Conservation (phyloP, 2,329 filamentous ascomycete species). For the Claviceps lovelessii region DNA sequence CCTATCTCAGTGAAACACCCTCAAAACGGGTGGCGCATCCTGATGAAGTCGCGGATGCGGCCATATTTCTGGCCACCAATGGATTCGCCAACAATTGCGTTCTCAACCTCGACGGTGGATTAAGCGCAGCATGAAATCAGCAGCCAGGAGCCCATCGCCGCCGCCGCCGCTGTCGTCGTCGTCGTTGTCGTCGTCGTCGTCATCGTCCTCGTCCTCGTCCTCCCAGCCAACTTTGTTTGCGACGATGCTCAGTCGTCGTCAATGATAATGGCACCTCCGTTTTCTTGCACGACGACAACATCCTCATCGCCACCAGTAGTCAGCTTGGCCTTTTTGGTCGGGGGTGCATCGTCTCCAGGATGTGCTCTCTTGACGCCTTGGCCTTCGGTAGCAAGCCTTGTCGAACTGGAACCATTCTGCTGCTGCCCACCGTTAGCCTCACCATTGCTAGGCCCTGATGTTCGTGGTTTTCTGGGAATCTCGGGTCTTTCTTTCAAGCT, state of each 20-base stretch:
- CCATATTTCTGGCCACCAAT: slow-evolving; percentile 62
- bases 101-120: slow-evolving; percentile 71
- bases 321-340: slow-evolving; percentile 36
- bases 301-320: slow-evolving; percentile 16
- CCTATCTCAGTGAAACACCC: slow-evolving; percentile 42
- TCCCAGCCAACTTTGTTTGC: neutral
- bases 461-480: slow-evolving; percentile 41
- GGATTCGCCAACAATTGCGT: slow-evolving; percentile 77
- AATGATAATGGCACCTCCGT: slow-evolving; percentile 52
- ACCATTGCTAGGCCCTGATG: slow-evolving; percentile 24
- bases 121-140: slow-evolving; percentile 47
- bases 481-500: slow-evolving; percentile 28
- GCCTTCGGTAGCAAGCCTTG: slow-evolving; percentile 15
- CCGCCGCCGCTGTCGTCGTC: neutral
- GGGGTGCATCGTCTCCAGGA: slow-evolving; percentile 27
- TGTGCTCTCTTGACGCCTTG: slow-evolving; percentile 33
- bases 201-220: neutral
- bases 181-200: neutral
- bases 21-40: slow-evolving; percentile 49
- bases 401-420: slow-evolving; percentile 30
- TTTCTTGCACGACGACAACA: slow-evolving; percentile 36
- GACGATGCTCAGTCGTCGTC: slow-evolving; percentile 35
- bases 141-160: neutral
- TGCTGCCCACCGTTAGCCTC: slow-evolving; percentile 20
- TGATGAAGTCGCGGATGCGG: slow-evolving; percentile 69